Evolutionary conservation across 345 rosid genomes (phyloP).

Genomic region (Abelmoschus esculentus): DNA sequence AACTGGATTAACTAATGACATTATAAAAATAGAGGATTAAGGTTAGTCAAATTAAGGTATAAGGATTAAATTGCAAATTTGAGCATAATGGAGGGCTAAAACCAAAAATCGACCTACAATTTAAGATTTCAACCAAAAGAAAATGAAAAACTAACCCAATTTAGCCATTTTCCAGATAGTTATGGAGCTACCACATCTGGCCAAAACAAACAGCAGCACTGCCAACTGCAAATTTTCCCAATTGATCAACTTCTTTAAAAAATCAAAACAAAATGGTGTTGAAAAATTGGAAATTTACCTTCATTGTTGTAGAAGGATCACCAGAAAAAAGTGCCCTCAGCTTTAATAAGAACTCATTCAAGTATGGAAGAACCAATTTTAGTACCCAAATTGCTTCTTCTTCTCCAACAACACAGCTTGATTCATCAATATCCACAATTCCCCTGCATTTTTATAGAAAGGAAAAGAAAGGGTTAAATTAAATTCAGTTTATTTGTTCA

Average conservation of each 20-base stretch:
- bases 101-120: not conserved
- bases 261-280: not conserved
- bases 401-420: conserved; percentile 56
- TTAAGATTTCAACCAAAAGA: not conserved
- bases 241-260: conserved; percentile 14
- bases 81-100: not conserved
- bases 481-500: not conserved
- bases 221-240: conserved; percentile 64
- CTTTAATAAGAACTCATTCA: conserved; percentile 64
- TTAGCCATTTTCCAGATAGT: conserved; percentile 83
- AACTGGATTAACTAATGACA: no score
- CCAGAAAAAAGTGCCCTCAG: conserved; percentile 84
- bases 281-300: conserved; percentile 34
- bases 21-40: no score
- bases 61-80: not conserved
- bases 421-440: conserved; percentile 32
- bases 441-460: conserved; percentile 31
- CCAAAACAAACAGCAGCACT: conserved; percentile 68
- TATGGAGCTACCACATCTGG: conserved; percentile 76
- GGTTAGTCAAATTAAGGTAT: no score
- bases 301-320: conserved; percentile 85
- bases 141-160: conserved; percentile 40
- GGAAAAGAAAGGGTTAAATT: not conserved
- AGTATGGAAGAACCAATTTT: conserved; percentile 68
- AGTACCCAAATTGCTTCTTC: conserved; percentile 69